Evolutionary conservation across 2,329 filamentous ascomycete species (phyloP).

Genomic region (Pseudogymnoascus sp.): DNA sequence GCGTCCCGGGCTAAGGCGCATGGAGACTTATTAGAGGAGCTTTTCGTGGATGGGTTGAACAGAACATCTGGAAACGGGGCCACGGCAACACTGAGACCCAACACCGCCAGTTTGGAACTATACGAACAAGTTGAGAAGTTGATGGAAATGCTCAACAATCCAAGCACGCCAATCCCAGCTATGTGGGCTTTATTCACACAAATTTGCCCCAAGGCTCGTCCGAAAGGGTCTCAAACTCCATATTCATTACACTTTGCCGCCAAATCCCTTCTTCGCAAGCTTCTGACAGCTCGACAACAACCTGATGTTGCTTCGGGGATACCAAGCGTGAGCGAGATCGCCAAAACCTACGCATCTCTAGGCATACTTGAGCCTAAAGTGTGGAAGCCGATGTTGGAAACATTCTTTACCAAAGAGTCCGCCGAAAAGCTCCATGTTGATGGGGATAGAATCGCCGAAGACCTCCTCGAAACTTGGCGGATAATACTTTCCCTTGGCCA

Average conservation of each 20-base stretch:
- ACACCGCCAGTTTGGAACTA: slow-evolving; percentile 18
- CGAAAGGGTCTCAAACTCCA: slow-evolving; percentile 16
- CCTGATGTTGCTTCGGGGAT: slow-evolving; percentile 20
- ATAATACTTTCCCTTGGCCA: background rate
- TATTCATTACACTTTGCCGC: slow-evolving; percentile 17
- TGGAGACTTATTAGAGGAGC: slow-evolving; percentile 26
- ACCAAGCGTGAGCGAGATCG: slow-evolving; percentile 25
- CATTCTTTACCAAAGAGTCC: slow-evolving; percentile 2
- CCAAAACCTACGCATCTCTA: slow-evolving; percentile 21
- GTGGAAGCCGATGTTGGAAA: slow-evolving; percentile 25
- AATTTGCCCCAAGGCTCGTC: slow-evolving; percentile 24
- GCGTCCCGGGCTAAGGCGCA: background rate
- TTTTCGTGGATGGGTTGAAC: slow-evolving; percentile 26
- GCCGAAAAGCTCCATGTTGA: background rate
- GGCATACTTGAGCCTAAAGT: slow-evolving; percentile 20
- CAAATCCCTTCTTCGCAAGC: slow-evolving; percentile 17
- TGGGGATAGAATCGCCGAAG: slow-evolving; percentile 11
- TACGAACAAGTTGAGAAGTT: slow-evolving; percentile 25
- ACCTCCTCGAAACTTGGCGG: slow-evolving; percentile 27
- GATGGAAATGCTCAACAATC: slow-evolving; percentile 22
- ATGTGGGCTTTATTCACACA: slow-evolving; percentile 29
- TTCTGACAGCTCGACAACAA: slow-evolving; percentile 20
- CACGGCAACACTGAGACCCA: slow-evolving; percentile 3
- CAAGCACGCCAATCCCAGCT: slow-evolving; percentile 16
- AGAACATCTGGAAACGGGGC: slow-evolving; percentile 9